phyloP scores from a whole-genome alignment of 441 rosid species.

The Populus trichocarpa region DNA sequence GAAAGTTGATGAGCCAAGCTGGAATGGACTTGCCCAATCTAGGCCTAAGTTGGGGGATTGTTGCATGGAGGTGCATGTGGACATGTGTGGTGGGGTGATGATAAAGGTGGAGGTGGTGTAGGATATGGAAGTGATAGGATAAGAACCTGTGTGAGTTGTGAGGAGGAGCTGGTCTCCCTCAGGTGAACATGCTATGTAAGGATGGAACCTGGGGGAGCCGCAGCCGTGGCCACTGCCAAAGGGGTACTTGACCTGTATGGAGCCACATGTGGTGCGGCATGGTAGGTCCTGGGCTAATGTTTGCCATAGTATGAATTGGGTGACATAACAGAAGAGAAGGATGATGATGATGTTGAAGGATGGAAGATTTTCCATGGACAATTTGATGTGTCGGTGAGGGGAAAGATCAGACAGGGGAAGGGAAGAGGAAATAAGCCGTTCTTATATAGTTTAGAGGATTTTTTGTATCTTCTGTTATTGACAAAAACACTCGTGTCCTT shows the following conservation, averaged over 20 bases:
- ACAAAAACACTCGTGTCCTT: neutral
- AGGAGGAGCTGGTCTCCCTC: slow-evolving; percentile 29
- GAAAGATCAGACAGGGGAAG: neutral
- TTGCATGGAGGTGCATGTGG: slow-evolving; percentile 48
- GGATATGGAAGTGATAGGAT: slow-evolving; percentile 42
- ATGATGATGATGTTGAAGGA: slow-evolving; percentile 1
- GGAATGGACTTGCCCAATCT: slow-evolving; percentile 51
- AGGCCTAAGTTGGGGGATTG: slow-evolving; percentile 37
- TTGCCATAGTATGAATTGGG: neutral
- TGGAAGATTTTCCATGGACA: slow-evolving; percentile 13
- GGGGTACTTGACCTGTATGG: slow-evolving; percentile 42
- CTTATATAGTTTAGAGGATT: neutral
- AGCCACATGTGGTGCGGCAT: slow-evolving; percentile 39
- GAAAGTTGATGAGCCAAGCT: slow-evolving; percentile 44
- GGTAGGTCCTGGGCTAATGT: slow-evolving; percentile 6
- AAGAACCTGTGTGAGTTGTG: slow-evolving; percentile 47
- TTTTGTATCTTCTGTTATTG: neutral
- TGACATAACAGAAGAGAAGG: slow-evolving; percentile 12
- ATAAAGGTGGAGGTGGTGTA: slow-evolving; percentile 32
- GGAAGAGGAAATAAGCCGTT: neutral
- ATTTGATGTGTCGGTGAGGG: neutral
- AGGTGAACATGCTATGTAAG: slow-evolving; percentile 34
- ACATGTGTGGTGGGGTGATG: slow-evolving; percentile 38
- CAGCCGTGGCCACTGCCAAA: slow-evolving; percentile 45
- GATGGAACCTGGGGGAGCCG: slow-evolving; percentile 42